Evolutionary conservation across 192 early-diverging fungal species (phyloP).

Genomic region (Podila epigama): DNA sequence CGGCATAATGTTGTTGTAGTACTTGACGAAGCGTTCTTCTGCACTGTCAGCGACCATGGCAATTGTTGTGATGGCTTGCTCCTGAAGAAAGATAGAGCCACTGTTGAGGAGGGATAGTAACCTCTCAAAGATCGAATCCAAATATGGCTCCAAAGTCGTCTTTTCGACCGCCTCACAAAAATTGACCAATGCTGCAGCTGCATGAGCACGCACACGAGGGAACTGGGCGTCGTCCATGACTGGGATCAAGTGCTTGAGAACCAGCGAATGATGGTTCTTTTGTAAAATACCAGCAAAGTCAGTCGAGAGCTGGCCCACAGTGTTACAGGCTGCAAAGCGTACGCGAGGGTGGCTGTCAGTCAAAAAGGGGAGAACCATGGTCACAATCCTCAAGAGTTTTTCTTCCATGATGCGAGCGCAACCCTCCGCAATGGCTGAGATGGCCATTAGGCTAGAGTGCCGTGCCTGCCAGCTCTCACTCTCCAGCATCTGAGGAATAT

Average conservation of each 20-base stretch:
- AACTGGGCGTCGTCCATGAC: conserved; percentile 77
- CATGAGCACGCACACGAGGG: conserved; percentile 94
- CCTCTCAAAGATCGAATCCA: conserved; percentile 89
- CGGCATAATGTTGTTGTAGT: conserved; percentile 96
- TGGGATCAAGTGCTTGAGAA: conserved; percentile 82
- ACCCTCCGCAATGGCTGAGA: conserved; percentile 97
- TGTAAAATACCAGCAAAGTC: conserved; percentile 90
- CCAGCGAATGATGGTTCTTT: conserved; percentile 73
- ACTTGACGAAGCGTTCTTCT: conserved; percentile 89
- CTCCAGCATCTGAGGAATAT: conserved; percentile 89
- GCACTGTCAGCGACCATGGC: conserved; percentile 97
- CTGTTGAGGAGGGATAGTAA: conserved; percentile 86
- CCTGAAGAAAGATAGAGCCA: conserved; percentile 92
- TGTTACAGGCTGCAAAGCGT: conserved; percentile 95
- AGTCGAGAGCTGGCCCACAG: conserved; percentile 96
- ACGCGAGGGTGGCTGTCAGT: conserved; percentile 94
- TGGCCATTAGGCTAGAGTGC: conserved; percentile 92
- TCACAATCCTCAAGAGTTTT: conserved; percentile 85
- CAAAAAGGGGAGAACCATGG: conserved; percentile 80
- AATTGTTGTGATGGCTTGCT: conserved; percentile 98
- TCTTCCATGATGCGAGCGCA: conserved; percentile 93
- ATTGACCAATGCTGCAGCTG: conserved; percentile 97
- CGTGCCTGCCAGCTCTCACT: conserved; percentile 88
- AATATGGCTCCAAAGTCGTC: conserved; percentile 83
- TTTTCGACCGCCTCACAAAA: conserved; percentile 92